Base-by-base conservation (phyloP, 106 monocot species). In the Dioscorea alata region DNA sequence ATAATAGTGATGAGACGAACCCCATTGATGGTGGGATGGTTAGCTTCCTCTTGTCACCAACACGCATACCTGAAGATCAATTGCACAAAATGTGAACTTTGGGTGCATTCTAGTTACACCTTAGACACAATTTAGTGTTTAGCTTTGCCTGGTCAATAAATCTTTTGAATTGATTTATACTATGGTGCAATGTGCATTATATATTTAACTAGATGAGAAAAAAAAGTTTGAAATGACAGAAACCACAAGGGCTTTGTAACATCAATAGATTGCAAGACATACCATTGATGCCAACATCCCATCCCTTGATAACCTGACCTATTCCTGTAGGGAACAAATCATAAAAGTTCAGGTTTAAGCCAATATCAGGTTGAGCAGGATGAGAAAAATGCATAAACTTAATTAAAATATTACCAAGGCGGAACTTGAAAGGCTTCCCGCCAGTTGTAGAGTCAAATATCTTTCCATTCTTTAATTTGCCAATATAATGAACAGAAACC, bases 41-140 rank as follows among this genome's bases (percentile, higher is more conserved):
- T 21, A 97, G 78, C 67, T 89, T 92, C 62, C 96, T 84, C 73
- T 89, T 97, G 69, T 97, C 96, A 48, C 96, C 96, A 67, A 97
- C 74, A 12, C 96, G 80, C 96, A 97, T 97, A 12, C 96, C 92
- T 92, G 67, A 20, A 69, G 67, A 66, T 23, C 15, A 74, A 61
- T 67, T 4, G 7, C 59, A 70, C 31, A 7, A 33, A 60, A 48
- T 19, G 48, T 14, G 33, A 19, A 64, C 18, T 33, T 42, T 8
- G 6, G 42, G 42, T 42, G 10, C 42, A 8, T 1, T 28, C 28
- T 28, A 28, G 28, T 28, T 28, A 28, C 1, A 28, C 28, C 28
- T 28, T 3, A 28, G 28, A 28, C 1, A 3, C 28, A 28, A 28
- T 28, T 28, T 28, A 28, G 1, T 28, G 28, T 3, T 28, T 28